A percentile compares a stretch with the other conserved stretches of the same genome.
Evolutionary conservation across 345 rosid species (phyloP).

Genomic region (Dipteronia sinensis): DNA sequence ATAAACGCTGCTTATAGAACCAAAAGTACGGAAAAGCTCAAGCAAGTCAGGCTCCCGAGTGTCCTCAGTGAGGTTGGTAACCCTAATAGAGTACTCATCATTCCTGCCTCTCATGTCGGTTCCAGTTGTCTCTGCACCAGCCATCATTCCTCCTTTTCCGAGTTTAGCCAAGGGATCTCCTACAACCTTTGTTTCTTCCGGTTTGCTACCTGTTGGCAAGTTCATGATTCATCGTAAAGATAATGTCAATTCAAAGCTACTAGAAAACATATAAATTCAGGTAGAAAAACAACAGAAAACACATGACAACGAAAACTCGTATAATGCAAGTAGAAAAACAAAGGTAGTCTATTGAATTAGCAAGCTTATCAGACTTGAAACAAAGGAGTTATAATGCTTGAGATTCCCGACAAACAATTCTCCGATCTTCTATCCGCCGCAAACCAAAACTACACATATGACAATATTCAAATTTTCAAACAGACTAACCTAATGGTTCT

Average conservation of each 20-base stretch:
- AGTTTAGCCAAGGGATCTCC: conserved; percentile 69
- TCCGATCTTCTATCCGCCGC: neutral
- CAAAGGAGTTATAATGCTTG: neutral
- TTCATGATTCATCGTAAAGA: neutral
- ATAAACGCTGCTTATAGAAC: conserved; percentile 75
- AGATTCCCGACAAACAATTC: neutral
- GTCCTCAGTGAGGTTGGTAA: conserved; percentile 85
- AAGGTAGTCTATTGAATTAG: too few species aligned
- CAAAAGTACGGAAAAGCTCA: conserved; percentile 84
- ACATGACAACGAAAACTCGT: too few species aligned
- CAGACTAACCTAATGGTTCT: neutral
- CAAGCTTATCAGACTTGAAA: too few species aligned
- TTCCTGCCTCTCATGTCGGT: conserved; percentile 91
- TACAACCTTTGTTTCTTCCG: conserved; percentile 56
- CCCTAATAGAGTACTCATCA: conserved; percentile 87
- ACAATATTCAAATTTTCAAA: neutral
- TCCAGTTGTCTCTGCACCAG: conserved; percentile 72
- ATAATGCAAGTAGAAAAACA: too few species aligned
- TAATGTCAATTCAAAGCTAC: neutral
- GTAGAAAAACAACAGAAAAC: too few species aligned
- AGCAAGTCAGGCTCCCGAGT: conserved; percentile 81
- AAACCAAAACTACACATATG: neutral
- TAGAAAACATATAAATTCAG: neutral
- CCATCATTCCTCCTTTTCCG: conserved; percentile 65
- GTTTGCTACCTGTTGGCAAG: conserved; percentile 54